Evolutionary conservation across 2,329 filamentous ascomycete genomes (phyloP).

Genomic region (Trichoderma gracile): DNA sequence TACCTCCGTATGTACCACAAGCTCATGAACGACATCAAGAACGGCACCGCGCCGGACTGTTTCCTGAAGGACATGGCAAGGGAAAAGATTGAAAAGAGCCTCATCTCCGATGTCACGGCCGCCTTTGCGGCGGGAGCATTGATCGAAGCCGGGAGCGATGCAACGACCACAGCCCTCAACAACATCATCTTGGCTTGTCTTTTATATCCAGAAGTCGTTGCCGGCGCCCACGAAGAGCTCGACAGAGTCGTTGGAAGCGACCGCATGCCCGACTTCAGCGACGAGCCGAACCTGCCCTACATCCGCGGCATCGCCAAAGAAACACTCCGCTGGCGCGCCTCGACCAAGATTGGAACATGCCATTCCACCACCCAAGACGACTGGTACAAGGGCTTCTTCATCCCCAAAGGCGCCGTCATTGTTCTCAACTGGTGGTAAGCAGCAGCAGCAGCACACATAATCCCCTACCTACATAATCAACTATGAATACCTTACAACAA

Average conservation of each 20-base stretch:
- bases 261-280: slow-evolving; percentile 46
- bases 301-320: slow-evolving; percentile 38
- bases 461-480: no score
- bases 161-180: slow-evolving; percentile 35
- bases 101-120: slow-evolving; percentile 28
- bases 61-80: slow-evolving; percentile 30
- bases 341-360: neutral
- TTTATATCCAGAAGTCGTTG: slow-evolving; percentile 45
- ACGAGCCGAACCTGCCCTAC: slow-evolving; percentile 49
- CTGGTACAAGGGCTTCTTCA: slow-evolving; percentile 7
- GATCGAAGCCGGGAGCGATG: slow-evolving; percentile 31
- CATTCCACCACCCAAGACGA: slow-evolving; percentile 20
- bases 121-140: slow-evolving; percentile 28
- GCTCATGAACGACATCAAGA: slow-evolving; percentile 23
- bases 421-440: slow-evolving; percentile 16
- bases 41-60: slow-evolving; percentile 27
- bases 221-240: slow-evolving; percentile 44
- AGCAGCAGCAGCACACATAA: neutral
- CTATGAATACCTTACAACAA: no score
- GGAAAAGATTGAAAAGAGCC: slow-evolving; percentile 26
- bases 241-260: slow-evolving; percentile 45
- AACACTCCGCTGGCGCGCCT: slow-evolving; percentile 36
- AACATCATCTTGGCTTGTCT: slow-evolving; percentile 51
- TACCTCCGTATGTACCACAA: slow-evolving; percentile 29
- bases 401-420: slow-evolving; percentile 14